Base-by-base conservation (phyloP, 2,329 filamentous ascomycete genomes). In the Colletotrichum orbiculare region DNA sequence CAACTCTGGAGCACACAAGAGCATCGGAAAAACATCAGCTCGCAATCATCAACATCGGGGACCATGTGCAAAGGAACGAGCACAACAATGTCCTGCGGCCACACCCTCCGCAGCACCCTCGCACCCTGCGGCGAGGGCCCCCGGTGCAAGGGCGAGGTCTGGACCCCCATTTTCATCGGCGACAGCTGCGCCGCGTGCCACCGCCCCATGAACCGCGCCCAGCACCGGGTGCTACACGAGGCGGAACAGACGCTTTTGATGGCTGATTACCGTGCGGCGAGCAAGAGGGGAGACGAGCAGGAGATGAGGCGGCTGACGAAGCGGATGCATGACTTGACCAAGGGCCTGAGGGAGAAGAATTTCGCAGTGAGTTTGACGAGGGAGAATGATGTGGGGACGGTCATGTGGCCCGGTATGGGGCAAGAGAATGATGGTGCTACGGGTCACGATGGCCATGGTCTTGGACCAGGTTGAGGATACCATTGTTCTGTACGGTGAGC, bases 111-210 rank as follows among this genome's bases (percentile, higher is more conserved):
- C 25, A 60, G 68, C 53, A 58, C 39, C n/a, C 67, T 70, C 47
- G 56, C 33, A 7, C 33, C 56, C 39, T 68, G 55, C 45, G 71
- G 68, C 50, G 39, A 48, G 54, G 43, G 41, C n/a, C 46, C 37
- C 4, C n/a, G 42, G 8, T 54, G 66, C 60, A n/a, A 69, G 56
- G 35, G 15, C 54, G 17, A 42, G 47, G 0, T 54, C 45, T 8
- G 39, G 46, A 15, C 62, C 56, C 6, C 64, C 67, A 38, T 63
- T 11, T 72, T 71, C 59, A 55, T 80, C 47, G 63, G 73, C 46
- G 77, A 78, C 67, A 77, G 74, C n/a, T 81, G 78, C 69, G 73
- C 76, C 8, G 54, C 66, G 6, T 81, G 78, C 65, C 76, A 80
- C 54, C 72, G 74, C 0, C 70, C 71, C 1, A 70, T 71, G 48